Evolutionary conservation across 2,329 filamentous ascomycete genomes (phyloP).

Genomic region (Botrytis galanthina): DNA sequence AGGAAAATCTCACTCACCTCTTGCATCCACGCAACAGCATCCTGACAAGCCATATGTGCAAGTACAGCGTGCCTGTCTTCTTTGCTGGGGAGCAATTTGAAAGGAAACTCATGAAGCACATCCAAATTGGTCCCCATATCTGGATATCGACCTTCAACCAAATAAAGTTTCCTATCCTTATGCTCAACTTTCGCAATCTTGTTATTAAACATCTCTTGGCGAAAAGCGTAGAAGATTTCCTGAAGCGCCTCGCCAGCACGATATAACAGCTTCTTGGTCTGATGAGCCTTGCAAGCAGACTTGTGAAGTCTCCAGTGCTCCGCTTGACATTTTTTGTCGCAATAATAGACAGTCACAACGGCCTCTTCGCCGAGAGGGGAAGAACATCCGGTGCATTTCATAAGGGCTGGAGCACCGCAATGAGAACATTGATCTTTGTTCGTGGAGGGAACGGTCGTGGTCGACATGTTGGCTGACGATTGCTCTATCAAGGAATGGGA

Average conservation of each 20-base stretch:
- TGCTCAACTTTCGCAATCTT: background rate
- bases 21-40: background rate
- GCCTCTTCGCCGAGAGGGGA: background rate
- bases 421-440: background rate
- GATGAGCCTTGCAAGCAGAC: background rate
- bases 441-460: background rate
- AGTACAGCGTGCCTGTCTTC: background rate
- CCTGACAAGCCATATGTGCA: background rate
- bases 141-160: too few species aligned
- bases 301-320: slow-evolving; percentile 5
- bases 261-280: background rate
- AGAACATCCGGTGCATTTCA: background rate
- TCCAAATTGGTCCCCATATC: too few species aligned
- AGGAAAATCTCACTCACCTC: background rate
- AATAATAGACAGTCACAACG: slow-evolving; percentile 2
- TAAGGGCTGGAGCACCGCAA: background rate
- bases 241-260: slow-evolving; percentile 19
- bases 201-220: slow-evolving; percentile 18
- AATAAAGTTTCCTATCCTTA: too few species aligned
- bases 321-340: slow-evolving; percentile 10
- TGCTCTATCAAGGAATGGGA: background rate
- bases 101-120: background rate
- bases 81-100: too few species aligned
- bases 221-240: slow-evolving; percentile 20
- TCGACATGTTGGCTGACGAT: background rate